A percentile compares a stretch with the other conserved stretches of the same genome.
Conservation (phyloP, 2,329 filamentous ascomycete species). For the Neopestalotiopsis rosae region DNA sequence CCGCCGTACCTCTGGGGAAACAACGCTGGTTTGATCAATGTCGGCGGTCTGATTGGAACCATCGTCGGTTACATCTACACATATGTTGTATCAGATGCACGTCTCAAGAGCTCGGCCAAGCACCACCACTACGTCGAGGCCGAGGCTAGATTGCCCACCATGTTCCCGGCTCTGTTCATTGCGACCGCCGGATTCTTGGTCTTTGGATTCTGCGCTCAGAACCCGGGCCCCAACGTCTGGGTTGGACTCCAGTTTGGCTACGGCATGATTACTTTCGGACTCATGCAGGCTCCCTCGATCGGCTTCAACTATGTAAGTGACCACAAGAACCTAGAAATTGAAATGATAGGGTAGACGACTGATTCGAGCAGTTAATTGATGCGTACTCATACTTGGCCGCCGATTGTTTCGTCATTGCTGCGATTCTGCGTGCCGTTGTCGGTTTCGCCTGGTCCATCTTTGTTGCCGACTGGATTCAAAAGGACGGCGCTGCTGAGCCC, state of each 20-base stretch:
- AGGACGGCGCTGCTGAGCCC: constrained; percentile 48
- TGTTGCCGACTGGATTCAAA: constrained; percentile 50
- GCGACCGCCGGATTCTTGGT: constrained; percentile 40
- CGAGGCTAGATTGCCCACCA: constrained; percentile 36
- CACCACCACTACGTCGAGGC: constrained; percentile 37
- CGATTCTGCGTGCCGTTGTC: constrained; percentile 53
- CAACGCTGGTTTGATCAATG: constrained; percentile 40
- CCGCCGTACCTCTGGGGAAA: constrained; percentile 42
- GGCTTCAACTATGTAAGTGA: constrained; percentile 46
- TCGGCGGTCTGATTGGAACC: constrained; percentile 39
- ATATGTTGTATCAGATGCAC: constrained; percentile 28
- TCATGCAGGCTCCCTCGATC: constrained; percentile 43
- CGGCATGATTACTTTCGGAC: constrained; percentile 43
- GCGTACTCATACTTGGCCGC: constrained; percentile 50
- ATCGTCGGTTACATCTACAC: constrained; percentile 35
- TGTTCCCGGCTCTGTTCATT: constrained; percentile 35
- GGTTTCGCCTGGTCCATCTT: constrained; percentile 62
- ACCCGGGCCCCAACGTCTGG: constrained; percentile 37
- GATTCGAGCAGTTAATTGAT: constrained; percentile 49
- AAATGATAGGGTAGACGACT: neutral
- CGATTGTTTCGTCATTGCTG: constrained; percentile 60
- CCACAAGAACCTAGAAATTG: neutral
- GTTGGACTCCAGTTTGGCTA: constrained; percentile 40
- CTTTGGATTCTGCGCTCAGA: constrained; percentile 43
- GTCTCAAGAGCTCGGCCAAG: constrained; percentile 29